These are phyloP conservation scores for Daldinia sp. DNA, from an alignment of 2,329 filamentous ascomycete species.

Conservation along the genomic window DNA sequence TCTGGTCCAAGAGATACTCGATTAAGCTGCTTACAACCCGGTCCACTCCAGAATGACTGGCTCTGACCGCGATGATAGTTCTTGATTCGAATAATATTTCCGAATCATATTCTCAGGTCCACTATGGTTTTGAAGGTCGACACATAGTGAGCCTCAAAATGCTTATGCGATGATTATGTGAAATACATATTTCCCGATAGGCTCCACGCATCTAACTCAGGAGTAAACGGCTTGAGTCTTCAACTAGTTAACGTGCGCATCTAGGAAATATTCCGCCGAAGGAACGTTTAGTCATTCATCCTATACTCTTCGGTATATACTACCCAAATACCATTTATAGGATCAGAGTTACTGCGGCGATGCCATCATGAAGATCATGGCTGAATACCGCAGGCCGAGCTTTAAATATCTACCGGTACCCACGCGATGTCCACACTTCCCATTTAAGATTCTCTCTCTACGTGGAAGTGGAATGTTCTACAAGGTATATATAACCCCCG, in stretches of 20 bases:
- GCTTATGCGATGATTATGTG: constrained; percentile 4
- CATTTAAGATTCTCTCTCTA: constrained; percentile 10
- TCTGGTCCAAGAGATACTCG: constrained; percentile 11
- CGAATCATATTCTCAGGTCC: not conserved
- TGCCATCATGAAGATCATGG: constrained; percentile 2
- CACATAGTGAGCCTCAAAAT: not conserved
- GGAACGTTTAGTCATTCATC: constrained; percentile 5
- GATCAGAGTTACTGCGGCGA: constrained; percentile 4
- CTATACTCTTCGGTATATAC: constrained; percentile 7
- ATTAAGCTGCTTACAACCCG: constrained; percentile 8
- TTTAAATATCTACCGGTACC: constrained; percentile 9
- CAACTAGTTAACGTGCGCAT: not conserved
- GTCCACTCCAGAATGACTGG: constrained; percentile 10
- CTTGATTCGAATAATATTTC: not conserved
- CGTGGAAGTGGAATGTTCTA: constrained; percentile 22
- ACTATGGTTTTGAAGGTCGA: not conserved
- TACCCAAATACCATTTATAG: constrained; percentile 7
- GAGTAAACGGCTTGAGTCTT: not conserved
- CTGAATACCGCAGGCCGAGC: constrained; percentile 11
- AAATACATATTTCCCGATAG: not conserved
- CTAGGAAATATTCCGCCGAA: not conserved
- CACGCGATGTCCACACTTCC: constrained; percentile 9
- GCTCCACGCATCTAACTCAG: not conserved
- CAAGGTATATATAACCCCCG: constrained; percentile 23
- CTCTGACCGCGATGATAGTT: constrained; percentile 11